phyloP scores from a whole-genome alignment of 495 filamentous ascomycete genomes.

The Sphaerosporella brunnea region DNA sequence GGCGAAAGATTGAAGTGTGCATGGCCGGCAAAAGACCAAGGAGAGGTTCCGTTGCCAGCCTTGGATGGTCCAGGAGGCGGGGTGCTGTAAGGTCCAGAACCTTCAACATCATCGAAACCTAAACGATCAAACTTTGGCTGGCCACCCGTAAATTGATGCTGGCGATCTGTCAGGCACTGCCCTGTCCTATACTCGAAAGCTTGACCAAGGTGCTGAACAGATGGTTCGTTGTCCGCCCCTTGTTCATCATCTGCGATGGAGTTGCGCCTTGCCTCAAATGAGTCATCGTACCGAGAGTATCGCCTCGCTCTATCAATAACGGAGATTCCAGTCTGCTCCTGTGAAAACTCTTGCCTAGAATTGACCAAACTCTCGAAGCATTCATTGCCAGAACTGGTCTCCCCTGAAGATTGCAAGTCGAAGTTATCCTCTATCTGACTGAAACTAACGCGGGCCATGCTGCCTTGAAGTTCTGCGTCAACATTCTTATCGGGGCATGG shows the following conservation, averaged over 20 bases:
- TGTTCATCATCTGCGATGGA: constrained; percentile 3
- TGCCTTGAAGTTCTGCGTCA: constrained; percentile 3
- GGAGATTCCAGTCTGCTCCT: constrained; percentile 13
- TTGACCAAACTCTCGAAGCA: constrained; percentile 15
- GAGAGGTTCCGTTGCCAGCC: background rate
- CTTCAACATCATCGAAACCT: background rate
- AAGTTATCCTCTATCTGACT: constrained; percentile 2
- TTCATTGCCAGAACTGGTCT: constrained; percentile 1
- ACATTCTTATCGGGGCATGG: background rate
- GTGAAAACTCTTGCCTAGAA: constrained; percentile 12
- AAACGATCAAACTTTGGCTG: constrained; percentile 5
- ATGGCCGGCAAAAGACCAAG: background rate
- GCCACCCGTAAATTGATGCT: background rate
- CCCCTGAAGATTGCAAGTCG: constrained; percentile 3
- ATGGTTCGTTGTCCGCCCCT: constrained; percentile 1
- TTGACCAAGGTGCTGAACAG: constrained; percentile 5
- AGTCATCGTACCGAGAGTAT: background rate
- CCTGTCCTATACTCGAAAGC: background rate
- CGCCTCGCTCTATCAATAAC: background rate
- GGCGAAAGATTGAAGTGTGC: constrained; percentile 3
- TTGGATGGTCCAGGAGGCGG: background rate
- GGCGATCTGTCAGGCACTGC: background rate
- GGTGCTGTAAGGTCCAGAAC: background rate
- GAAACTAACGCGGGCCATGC: constrained; percentile 3
- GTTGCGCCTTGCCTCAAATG: constrained; percentile 7